Evolutionary conservation across 305 asterid genomes (phyloP), one percentile per base, ranked within the genome.

Genomic region (Fraxinus ornus): DNA sequence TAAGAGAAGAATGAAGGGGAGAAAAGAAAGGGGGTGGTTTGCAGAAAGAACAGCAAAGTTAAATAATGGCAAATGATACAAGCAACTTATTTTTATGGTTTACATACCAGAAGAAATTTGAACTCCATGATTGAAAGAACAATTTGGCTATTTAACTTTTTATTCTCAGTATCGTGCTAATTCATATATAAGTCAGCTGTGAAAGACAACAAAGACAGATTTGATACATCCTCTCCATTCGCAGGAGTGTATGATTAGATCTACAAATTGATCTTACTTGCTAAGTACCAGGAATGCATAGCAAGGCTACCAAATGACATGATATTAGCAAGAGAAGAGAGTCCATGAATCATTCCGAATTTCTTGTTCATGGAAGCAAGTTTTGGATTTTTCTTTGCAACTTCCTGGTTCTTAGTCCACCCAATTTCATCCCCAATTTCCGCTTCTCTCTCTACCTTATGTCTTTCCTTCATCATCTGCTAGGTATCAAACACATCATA

Each of bases 401-500:
- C 97, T 87, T 93, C 93, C 75, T 88, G 88, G 89, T 94, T 96
- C 86, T 95, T 92, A 28, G 98, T 96, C 98, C 94, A 91, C 80
- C 99, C 99, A 71, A 94, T 90, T 92, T 96, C 99, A 3, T 93
- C 98, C 49, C 99, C 98, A 1, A 94, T 94, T 19, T 92, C 86
- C 28, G 84, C 90, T 85, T 96, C 99, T 82, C 94, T 91, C 91
- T 96, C 99, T 24, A 91, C 83, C 91, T 94, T 93, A 92, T 94
- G 98, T 90, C 99, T 90, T 89, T 93, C 88, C 83, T 92, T 96
- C 99, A 96, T 96, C 98, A 94, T 92, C 99, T 96, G 91, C 81
- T 85, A 73, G 84, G 24, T 80, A 81, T 37, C 41, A 78, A 77
- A 66, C 33, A 22, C 26, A 24, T 3, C 33, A 81, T 57, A 74